These are phyloP conservation scores for Agrostemma githago DNA, from an alignment of 148 eudicot genomes.

Conservation along the genomic window DNA sequence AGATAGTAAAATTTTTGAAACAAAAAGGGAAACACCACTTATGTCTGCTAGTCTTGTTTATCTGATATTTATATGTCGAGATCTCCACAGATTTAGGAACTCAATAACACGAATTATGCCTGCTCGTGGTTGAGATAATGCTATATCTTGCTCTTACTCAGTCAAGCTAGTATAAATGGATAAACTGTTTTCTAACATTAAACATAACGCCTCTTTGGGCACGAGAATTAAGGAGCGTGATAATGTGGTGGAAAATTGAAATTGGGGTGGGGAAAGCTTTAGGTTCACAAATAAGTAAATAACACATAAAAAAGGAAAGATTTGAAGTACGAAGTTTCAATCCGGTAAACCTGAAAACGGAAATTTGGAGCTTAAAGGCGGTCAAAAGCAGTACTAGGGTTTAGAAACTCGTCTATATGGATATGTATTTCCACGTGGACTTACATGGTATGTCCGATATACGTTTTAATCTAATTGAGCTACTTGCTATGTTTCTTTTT, in stretches of 20 bases:
- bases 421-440: too few species aligned
- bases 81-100: neutral
- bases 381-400: too few species aligned
- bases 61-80: neutral
- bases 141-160: neutral
- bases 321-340: too few species aligned
- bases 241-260: neutral
- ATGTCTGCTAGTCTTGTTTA: neutral
- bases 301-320: neutral
- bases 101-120: neutral
- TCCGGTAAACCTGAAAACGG: too few species aligned
- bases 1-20: too few species aligned
- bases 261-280: neutral
- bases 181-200: neutral
- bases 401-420: too few species aligned
- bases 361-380: too few species aligned
- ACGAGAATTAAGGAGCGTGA: neutral
- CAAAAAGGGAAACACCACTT: too few species aligned
- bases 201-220: neutral
- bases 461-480: neutral
- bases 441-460: neutral
- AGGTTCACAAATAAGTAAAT: neutral
- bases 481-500: neutral
- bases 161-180: neutral
- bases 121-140: neutral